Percentiles rank a stretch among this genome's conserved stretches.
phyloP scores from a whole-genome alignment of 805 yeast genomes.

The Saccharomyces mikatae region DNA sequence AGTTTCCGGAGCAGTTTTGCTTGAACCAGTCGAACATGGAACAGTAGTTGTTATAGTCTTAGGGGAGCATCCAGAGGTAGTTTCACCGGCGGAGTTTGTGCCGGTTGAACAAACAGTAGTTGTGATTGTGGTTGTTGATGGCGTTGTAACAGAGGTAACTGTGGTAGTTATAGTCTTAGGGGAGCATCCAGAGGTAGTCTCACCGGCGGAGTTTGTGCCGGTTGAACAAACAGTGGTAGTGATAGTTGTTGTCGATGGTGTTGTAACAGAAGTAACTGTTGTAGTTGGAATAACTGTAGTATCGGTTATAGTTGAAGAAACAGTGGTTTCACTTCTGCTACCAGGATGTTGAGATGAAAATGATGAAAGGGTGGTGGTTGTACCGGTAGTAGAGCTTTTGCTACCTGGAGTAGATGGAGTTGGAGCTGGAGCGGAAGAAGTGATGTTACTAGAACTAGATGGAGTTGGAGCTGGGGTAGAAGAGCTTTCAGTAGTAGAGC shows the following conservation, averaged over 20 bases:
- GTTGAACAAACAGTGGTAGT: background rate
- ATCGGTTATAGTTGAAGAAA: background rate
- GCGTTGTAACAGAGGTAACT: background rate
- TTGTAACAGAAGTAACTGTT: background rate
- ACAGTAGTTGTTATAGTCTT: background rate
- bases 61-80: background rate
- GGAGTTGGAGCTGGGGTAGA: background rate
- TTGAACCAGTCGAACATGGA: background rate
- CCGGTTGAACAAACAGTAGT: background rate
- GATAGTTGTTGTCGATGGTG: background rate
- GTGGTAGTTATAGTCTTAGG: background rate
- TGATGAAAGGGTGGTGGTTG: background rate
- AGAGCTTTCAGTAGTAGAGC: background rate
- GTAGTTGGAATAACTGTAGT: background rate
- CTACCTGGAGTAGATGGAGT: background rate
- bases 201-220: background rate
- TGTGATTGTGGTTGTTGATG: background rate
- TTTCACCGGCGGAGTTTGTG: background rate
- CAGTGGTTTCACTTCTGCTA: background rate
- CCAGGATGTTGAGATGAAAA: background rate
- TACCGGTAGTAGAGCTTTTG: background rate
- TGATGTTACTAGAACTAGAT: background rate
- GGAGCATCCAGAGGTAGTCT: background rate
- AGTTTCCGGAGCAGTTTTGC: background rate
- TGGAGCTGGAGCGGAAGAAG: background rate